These are phyloP conservation scores for Pythium aquatile DNA, from an alignment of 352 stramenopile genomes.

Conservation along the genomic window DNA sequence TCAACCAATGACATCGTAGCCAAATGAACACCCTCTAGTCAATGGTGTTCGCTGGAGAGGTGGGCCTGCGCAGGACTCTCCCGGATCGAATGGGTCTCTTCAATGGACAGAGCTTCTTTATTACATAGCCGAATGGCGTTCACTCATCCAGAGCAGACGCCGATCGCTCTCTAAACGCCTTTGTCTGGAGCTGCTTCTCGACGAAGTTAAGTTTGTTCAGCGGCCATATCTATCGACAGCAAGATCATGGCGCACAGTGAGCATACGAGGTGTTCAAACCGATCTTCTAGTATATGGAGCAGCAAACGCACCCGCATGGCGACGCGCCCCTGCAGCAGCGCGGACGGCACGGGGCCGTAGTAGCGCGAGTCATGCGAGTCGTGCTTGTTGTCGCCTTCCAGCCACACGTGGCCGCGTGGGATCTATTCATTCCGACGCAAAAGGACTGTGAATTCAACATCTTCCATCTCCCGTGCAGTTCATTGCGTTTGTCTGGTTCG, in stretches of 20 bases:
- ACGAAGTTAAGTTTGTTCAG: slow-evolving; percentile 65
- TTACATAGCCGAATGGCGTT: not conserved
- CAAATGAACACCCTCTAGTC: too few relatives aligned
- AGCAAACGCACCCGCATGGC: slow-evolving; percentile 75
- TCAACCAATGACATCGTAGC: not conserved
- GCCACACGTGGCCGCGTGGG: slow-evolving; percentile 93
- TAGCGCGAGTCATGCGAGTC: slow-evolving; percentile 95
- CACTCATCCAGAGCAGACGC: slow-evolving; percentile 1
- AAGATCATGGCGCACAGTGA: not conserved
- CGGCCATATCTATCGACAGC: slow-evolving; percentile 69
- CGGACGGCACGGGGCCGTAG: slow-evolving; percentile 93
- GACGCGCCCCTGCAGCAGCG: slow-evolving; percentile 89
- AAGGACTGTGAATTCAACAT: not conserved
- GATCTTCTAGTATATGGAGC: too few relatives aligned
- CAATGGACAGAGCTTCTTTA: not conserved
- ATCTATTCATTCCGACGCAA: slow-evolving; percentile 32
- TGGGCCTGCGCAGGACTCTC: too few relatives aligned
- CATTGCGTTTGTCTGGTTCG: not conserved
- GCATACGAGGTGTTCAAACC: not conserved
- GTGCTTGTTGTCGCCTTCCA: slow-evolving; percentile 97
- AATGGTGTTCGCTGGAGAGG: too few relatives aligned
- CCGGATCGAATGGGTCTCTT: not conserved
- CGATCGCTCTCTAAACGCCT: slow-evolving; percentile 49
- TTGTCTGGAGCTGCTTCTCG: slow-evolving; percentile 47
- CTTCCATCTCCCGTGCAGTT: not conserved